Base-by-base conservation (phyloP, 495 filamentous ascomycete species). In the Xanthoparmelia taractica region DNA sequence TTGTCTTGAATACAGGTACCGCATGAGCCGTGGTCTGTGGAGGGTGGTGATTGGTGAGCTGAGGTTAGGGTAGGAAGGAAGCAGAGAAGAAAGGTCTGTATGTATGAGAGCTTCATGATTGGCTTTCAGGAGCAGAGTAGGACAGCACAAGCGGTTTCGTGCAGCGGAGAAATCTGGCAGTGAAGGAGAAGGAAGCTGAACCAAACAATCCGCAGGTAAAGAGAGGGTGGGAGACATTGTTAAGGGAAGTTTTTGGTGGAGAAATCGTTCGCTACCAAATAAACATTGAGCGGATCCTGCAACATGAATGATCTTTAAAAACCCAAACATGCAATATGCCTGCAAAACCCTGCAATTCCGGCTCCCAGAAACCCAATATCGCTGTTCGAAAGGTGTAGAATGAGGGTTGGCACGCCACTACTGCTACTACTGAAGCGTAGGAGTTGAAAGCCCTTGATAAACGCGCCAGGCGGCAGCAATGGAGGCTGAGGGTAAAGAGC, bases 1-100 rank as follows among this genome's bases (percentile, higher is more conserved):
- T 50, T n/a, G 47, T 64, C 47, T 48, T 43, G 2, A 18, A 67
- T 63, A 54, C 65, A 67, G 12, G 48, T 25, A n/a, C 25, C 48
- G 47, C 57, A 55, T 37, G 55, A 29, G 29, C 54, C 34, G 13
- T 29, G 20, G 6, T 57, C 54, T 20, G 20, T 33, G 54, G 29
- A 57, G 54, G 31, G 4, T 15, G 47, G 33, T 25, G 25, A 37
- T 6, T 29, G 4, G 18, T 15, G 23, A 4, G 34, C 59, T 18
- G 25, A 31, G 27, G 29, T 34, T 37, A 54, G 33, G 17, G 6
- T 40, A 18, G 47, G 23, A 12, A 54, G 13, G 29, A 61, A 37
- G n/a, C 47, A 61, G 25, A 54, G 7, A 38, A 54, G 33, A 12
- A 54, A n/a, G 50, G 47, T 27, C 12, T 54, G 38, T 13, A n/a